Evolutionary conservation across 1,284 basidiomycete genomes (phyloP).

Genomic region (Omphalotus olearius): DNA sequence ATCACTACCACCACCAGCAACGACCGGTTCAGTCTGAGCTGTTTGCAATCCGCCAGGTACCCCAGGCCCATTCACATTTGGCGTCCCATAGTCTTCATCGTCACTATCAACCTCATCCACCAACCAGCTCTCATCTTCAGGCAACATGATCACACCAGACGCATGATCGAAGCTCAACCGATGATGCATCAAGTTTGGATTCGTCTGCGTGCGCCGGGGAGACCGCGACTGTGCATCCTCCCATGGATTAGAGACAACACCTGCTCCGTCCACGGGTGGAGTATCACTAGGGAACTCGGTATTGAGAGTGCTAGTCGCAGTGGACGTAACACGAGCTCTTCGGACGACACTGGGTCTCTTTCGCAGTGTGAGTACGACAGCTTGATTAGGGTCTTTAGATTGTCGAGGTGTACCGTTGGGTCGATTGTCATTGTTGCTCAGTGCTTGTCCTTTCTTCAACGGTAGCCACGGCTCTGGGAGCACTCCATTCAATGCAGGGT

Average conservation of each 20-base stretch:
- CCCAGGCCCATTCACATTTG: neutral
- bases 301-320: neutral
- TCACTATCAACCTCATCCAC: constrained; percentile 37
- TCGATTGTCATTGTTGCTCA: constrained; percentile 50
- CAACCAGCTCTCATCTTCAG: constrained; percentile 73
- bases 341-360: constrained; percentile 57
- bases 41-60: neutral
- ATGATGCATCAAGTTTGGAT: constrained; percentile 36
- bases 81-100: constrained; percentile 26
- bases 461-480: constrained; percentile 92
- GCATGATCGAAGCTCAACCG: constrained; percentile 75
- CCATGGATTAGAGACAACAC: constrained; percentile 49
- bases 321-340: constrained; percentile 23
- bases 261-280: constrained; percentile 16
- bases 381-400: constrained; percentile 43
- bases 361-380: constrained; percentile 72
- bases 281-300: constrained; percentile 12
- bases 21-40: constrained; percentile 3
- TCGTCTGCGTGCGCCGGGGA: constrained; percentile 5
- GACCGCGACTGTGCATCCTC: constrained; percentile 32
- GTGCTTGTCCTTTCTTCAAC: constrained; percentile 71
- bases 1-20: neutral
- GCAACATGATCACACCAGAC: constrained; percentile 80
- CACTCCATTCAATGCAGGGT: constrained; percentile 85
- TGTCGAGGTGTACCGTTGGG: constrained; percentile 26